Base-by-base conservation (phyloP, 2,329 filamentous ascomycete species). In the Paecilomyces sp. region DNA sequence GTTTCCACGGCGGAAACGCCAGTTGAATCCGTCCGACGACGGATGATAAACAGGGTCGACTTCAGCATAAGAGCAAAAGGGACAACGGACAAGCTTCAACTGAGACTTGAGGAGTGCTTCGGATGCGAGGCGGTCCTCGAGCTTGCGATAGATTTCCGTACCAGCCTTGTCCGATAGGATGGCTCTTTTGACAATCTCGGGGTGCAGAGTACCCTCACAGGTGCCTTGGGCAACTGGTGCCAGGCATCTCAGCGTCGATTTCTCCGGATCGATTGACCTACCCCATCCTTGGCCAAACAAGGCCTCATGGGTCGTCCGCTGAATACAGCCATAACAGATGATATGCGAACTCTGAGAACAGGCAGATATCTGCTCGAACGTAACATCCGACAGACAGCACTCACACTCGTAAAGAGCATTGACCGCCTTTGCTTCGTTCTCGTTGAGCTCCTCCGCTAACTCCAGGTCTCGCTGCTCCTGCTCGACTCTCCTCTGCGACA, bases 241-340 rank as follows among this genome's bases (percentile, higher is more conserved):
- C n/a, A 96, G 83, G 71, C 94, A 97, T 62, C 85, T 85, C 58
- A 97, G 80, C 0, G 91, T 92, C 41, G 89, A 89, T 41, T 82
- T 85, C 60, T 86, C 82, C 30, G 85, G 75, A 69, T 94, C 84
- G 66, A 97, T 88, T 67, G 85, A 94, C 61, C 89, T 87, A 56
- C 86, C 84, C 91, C 93, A 97, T 57, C 91, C 91, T 73, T 97
- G 94, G 0, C 94, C 94, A 71, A 96, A 97, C 0, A 97, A 79
- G 1, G 92, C 92, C 72, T 97, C 93, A 56, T 88, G 89, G 61
- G 93, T 83, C 11, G 92, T 88, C 64, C 89, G 86, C 63, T 88
- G 88, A 56, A 97, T 87, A 74, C 94, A 97, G 54, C 85, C 84
- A 74, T 92, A 75, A 63, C 79, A 81, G 36, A 80, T 78, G n/a